Conservation (phyloP, 2,329 filamentous ascomycete species). For the Cryphonectria naterciae region DNA sequence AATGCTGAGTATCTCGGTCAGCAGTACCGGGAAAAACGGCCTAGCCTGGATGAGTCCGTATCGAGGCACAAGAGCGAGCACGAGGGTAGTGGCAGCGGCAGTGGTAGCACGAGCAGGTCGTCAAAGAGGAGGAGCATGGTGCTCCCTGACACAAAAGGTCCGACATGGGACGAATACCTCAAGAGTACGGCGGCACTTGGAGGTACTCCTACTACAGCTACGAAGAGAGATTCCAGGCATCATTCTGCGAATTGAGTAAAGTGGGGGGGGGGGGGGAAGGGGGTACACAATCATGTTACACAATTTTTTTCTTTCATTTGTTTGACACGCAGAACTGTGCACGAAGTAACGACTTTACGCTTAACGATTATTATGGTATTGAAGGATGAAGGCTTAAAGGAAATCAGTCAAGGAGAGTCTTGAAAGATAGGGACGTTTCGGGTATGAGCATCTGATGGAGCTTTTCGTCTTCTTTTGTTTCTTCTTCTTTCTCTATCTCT, state of each 20-base stretch:
- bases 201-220: slow-evolving; percentile 16
- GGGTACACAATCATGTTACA: neutral
- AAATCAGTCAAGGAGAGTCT: neutral
- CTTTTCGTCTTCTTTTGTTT: neutral
- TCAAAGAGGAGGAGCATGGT: slow-evolving; percentile 28
- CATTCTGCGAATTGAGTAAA: slow-evolving; percentile 10
- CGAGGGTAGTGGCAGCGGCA: slow-evolving; percentile 5
- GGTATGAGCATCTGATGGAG: neutral
- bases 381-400: neutral
- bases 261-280: neutral
- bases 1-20: slow-evolving; percentile 7
- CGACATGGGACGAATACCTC: slow-evolving; percentile 40
- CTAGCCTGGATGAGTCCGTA: slow-evolving; percentile 21
- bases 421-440: neutral
- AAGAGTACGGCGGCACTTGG: slow-evolving; percentile 27
- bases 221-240: slow-evolving; percentile 21
- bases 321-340: neutral
- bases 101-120: slow-evolving; percentile 20
- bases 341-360: slow-evolving; percentile 1
- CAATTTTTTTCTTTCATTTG: neutral
- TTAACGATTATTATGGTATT: neutral
- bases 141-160: slow-evolving; percentile 33
- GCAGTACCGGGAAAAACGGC: slow-evolving; percentile 16
- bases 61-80: slow-evolving; percentile 20
- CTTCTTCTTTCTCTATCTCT: neutral